Evolutionary conservation across 2,329 filamentous ascomycete species (phyloP).

Genomic region (Aureobasidium sp.): DNA sequence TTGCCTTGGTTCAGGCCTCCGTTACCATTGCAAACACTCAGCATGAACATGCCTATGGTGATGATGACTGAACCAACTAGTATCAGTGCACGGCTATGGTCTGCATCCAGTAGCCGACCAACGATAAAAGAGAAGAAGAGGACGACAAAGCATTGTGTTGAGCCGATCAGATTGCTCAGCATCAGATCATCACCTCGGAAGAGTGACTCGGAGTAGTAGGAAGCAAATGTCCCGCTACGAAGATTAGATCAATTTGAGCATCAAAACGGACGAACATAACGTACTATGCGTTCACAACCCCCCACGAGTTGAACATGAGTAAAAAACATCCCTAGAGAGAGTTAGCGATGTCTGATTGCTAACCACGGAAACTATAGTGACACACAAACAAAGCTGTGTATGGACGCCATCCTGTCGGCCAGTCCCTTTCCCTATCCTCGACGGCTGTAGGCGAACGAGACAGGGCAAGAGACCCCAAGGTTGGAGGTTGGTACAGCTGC

Average conservation of each 20-base stretch:
- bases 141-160: slow-evolving; percentile 39
- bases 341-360: background rate
- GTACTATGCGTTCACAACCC: slow-evolving; percentile 38
- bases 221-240: slow-evolving; percentile 36
- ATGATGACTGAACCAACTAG: slow-evolving; percentile 34
- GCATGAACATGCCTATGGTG: slow-evolving; percentile 36
- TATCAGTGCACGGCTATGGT: slow-evolving; percentile 33
- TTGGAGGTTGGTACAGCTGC: background rate
- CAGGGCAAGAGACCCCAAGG: background rate
- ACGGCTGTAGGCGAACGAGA: background rate
- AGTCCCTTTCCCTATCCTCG: slow-evolving; percentile 27
- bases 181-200: slow-evolving; percentile 33
- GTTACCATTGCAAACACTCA: slow-evolving; percentile 34
- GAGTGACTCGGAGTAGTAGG: slow-evolving; percentile 40
- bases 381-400: slow-evolving; percentile 32
- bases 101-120: slow-evolving; percentile 42
- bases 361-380: too few species aligned
- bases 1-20: slow-evolving; percentile 28
- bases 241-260: background rate
- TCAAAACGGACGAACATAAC: background rate
- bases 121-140: slow-evolving; percentile 37
- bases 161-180: slow-evolving; percentile 39
- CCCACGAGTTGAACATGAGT: slow-evolving; percentile 44
- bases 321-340: slow-evolving; percentile 37
- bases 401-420: slow-evolving; percentile 38